Conservation (phyloP, 306 rosid genomes). For the Acacia melanoxylon region DNA sequence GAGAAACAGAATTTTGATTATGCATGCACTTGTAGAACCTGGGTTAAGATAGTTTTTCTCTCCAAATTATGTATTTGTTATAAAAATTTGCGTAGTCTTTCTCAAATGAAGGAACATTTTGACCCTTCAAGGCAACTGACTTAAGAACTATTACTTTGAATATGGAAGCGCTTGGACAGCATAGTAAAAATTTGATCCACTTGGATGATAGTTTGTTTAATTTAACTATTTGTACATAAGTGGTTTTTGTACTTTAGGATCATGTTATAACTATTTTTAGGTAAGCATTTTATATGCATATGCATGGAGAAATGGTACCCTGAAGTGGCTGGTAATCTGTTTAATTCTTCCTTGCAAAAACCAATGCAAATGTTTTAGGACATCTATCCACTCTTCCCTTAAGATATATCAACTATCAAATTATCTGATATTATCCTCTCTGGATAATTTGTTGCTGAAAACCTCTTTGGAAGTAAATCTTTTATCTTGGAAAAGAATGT, state of each 20-base stretch:
- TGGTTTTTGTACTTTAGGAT: neutral
- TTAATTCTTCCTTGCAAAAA: neutral
- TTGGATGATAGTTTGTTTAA: neutral
- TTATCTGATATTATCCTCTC: neutral
- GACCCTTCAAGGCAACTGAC: neutral
- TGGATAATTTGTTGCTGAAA: neutral
- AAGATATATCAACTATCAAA: neutral
- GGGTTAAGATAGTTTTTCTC: neutral
- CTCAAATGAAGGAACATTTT: neutral
- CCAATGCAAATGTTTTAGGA: neutral
- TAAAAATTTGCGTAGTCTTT: neutral
- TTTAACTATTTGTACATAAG: neutral
- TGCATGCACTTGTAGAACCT: neutral
- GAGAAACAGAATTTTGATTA: conserved; percentile 1
- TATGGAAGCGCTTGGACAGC: neutral
- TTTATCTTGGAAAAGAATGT: neutral
- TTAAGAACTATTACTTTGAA: neutral
- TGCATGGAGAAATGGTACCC: neutral
- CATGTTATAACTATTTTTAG: neutral
- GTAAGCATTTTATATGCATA: neutral
- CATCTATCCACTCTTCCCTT: neutral
- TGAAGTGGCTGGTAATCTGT: neutral
- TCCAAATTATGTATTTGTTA: neutral
- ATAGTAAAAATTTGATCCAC: neutral
- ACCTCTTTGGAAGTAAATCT: neutral